Evolutionary conservation across 495 filamentous ascomycete species (phyloP), one percentile per base, ranked within the genome.

Genomic region (Trypethelium eluteriae): DNA sequence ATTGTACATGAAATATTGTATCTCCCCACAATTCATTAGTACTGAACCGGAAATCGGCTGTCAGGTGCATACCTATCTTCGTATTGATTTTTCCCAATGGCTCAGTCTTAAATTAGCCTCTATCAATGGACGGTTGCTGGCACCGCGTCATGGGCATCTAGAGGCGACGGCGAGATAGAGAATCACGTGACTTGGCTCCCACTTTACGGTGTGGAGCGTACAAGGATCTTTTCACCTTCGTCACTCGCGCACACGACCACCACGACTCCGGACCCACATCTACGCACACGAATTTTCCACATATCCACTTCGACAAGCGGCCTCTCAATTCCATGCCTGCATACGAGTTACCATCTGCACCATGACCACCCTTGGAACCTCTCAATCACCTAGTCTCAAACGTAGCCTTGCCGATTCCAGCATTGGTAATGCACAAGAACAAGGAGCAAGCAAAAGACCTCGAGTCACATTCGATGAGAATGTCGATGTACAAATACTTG

Each of bases 401-500:
- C 53, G 53, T 14, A 59, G 32, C 53, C 36, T 7, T 18, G 53
- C 4, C 3, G 53, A 59, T 18, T 59, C 53, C 25, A 36, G 36
- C 32, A 59, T 59, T 36, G 32, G 36, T 36, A 0, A 59, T 59
- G 53, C n/a, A 59, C n/a, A 34, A 34, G 53, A 34, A 3, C 53
- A 36, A 59, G 53, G 36, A 3, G 53, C 53, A 32, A 59, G 32
- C 53, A 59, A 59, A 36, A 34, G 32, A 59, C 53, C 2, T 35
- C 53, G 53, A 36, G 91, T 96, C 38, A 84, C 88, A 46, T 96
- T 95, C 75, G 85, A 91, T 68, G 81, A 87, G 46, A 82, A 86
- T 35, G 84, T 92, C 50, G 84, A 89, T 71, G 82, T 88, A 68
- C 79, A 79, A 56, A 74, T 81, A 36, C 74, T 88, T 47, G 81